Base-by-base conservation (phyloP, 257 asterid genomes). In the Jaltomata sinuosa region DNA sequence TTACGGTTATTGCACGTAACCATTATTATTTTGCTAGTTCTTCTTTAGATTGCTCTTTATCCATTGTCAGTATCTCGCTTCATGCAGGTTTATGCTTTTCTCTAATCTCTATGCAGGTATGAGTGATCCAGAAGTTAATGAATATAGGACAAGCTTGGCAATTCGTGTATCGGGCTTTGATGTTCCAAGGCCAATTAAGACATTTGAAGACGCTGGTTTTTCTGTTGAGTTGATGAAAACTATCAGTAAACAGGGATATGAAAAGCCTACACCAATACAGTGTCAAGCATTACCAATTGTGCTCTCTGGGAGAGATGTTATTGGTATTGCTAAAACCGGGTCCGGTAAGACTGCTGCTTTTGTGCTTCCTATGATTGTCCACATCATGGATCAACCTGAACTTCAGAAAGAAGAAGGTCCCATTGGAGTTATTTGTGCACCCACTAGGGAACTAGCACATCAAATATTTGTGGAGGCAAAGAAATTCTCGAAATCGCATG, bases 371-470 rank as follows among this genome's bases (percentile, higher is more conserved):
- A 91, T 96, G 99, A 88, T 96, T 85, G 96, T 86, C 62, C 99
- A 96, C 88, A 92, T 93, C 84, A 96, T 94, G 99, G 99, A 96
- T 90, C 99, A 96, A 86, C 98, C 97, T 59, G 98, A 96, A 87
- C 93, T 96, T 83, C 90, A 79, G 83, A 96, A 96, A 89, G 99
- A 93, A 88, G 98, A 93, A 93, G 98, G 98, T 8, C 98, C 99
- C 18, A 91, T 96, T 90, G 98, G 99, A 87, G 98, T 96, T 85
- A 90, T 96, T 84, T 94, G 98, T 91, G 99, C 99, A 6, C 99
- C 99, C 80, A 96, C 99, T 83, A 93, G 99, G 90, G 99, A 96
- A 90, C 86, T 96, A 84, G 99, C 99, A 62, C 98, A 96, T 91
- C 99, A 96, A 87, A 96, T 96, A 88, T 94, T 89, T 84, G 87